A percentile compares a stretch with the other conserved stretches of the same genome.
phyloP scores from a whole-genome alignment of 805 yeast species.

The Ogataea nakhonphanomensis region DNA sequence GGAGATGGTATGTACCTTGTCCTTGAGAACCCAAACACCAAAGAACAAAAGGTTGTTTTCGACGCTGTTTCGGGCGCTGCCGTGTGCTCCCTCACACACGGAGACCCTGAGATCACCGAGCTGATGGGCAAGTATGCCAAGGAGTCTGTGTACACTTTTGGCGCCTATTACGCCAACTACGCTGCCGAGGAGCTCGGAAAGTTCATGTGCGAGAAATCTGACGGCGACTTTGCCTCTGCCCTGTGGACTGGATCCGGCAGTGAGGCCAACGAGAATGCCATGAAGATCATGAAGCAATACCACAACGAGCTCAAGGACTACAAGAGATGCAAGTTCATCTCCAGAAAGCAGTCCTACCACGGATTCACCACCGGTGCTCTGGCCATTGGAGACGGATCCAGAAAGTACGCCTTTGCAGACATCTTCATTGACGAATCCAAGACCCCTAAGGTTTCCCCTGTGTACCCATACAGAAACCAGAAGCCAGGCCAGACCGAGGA shows the following conservation, averaged over 20 bases:
- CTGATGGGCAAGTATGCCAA: conserved; percentile 37
- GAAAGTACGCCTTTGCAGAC: conserved; percentile 34
- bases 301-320: conserved; percentile 40
- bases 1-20: conserved; percentile 43
- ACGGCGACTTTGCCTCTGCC: conserved; percentile 37
- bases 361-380: conserved; percentile 46
- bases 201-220: conserved; percentile 40
- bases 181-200: conserved; percentile 41
- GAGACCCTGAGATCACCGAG: conserved; percentile 37
- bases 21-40: conserved; percentile 40
- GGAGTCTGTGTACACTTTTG: conserved; percentile 37
- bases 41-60: conserved; percentile 32
- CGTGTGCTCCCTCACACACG: conserved; percentile 43
- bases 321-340: conserved; percentile 39
- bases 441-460: conserved; percentile 30
- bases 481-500: conserved; percentile 37
- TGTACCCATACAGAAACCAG: conserved; percentile 34
- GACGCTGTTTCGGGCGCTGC: conserved; percentile 51
- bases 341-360: conserved; percentile 45
- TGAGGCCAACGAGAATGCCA: conserved; percentile 75
- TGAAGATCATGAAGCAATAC: conserved; percentile 60
- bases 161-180: conserved; percentile 33
- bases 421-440: conserved; percentile 23
- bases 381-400: conserved; percentile 37
- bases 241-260: conserved; percentile 64